Conservation (phyloP, 2,329 filamentous ascomycete species). For the Aphanocladium album region DNA sequence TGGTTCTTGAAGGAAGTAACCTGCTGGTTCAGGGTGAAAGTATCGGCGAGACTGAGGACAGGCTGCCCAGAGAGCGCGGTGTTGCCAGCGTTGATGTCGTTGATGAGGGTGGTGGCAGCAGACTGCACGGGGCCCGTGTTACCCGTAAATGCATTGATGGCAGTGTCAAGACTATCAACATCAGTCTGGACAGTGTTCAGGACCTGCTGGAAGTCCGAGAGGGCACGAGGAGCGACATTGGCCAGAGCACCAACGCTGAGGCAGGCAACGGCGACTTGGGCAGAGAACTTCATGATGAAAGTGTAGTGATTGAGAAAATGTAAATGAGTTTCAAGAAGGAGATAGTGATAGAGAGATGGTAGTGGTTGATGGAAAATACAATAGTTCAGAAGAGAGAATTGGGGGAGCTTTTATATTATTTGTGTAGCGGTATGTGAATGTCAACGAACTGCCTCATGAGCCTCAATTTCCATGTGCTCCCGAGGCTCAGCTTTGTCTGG, state of each 20-base stretch:
- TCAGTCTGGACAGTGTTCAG: slow-evolving; percentile 14
- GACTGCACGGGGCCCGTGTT: slow-evolving; percentile 12
- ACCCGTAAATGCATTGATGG: slow-evolving; percentile 15
- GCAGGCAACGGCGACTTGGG: not conserved
- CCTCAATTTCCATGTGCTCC: slow-evolving; percentile 4
- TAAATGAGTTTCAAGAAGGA: not conserved
- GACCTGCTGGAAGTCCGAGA: slow-evolving; percentile 3
- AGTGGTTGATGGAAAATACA: not conserved
- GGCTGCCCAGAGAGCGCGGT: slow-evolving; percentile 11
- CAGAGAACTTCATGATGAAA: slow-evolving; percentile 6
- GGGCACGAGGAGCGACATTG: not conserved
- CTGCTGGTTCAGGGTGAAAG: slow-evolving; percentile 15
- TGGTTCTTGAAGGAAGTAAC: slow-evolving; percentile 19
- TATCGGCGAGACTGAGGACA: slow-evolving; percentile 17
- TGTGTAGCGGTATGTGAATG: not conserved
- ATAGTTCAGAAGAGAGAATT: not conserved
- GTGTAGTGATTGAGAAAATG: not conserved
- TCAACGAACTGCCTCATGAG: too few relatives aligned
- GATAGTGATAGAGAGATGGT: not conserved
- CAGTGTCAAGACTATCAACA: slow-evolving; percentile 15
- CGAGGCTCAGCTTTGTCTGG: not conserved
- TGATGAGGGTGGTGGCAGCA: slow-evolving; percentile 13
- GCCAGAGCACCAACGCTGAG: slow-evolving; percentile 2
- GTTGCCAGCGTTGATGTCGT: slow-evolving; percentile 14
- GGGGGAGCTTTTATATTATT: not conserved